Evolutionary conservation across 2,329 filamentous ascomycete species (phyloP), one percentile per base, ranked within the genome.

Genomic region (Cytospora paraplurivora): DNA sequence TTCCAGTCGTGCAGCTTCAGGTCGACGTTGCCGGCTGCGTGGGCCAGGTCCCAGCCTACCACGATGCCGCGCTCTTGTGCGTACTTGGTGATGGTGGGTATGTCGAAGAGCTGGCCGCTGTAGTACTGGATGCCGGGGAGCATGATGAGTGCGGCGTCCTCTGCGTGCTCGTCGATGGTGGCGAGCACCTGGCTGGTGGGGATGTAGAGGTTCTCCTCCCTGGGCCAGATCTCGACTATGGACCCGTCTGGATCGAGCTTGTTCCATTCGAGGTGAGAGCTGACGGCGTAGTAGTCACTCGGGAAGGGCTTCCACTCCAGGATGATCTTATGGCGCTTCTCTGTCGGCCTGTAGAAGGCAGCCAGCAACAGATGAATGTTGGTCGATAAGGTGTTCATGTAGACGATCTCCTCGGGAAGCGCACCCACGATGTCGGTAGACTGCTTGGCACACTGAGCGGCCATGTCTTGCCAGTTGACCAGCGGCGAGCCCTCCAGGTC

Each of bases 81-180:
- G 76, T 93, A 83, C 1, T 82, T 82, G 0, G 93, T 97, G 74
- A 97, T 97, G 51, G 78, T 82, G 51, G 85, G 77, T 4, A 97
- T 93, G 74, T 97, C 92, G 69, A 97, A 90, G 62, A 90, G 85
- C 74, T 97, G 93, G 61, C 93, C 93, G 0, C 90, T 95, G 77
- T 96, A 97, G 79, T 93, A 97, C 73, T 97, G 93, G 50, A 97
- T 89, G 11, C 91, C 93, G 0, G 93, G 92, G 0, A 97, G 85
- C 5, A 97, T 83, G 0, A 97, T 77, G 10, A 97, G 76, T 1
- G 92, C 91, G 0, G 91, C 88, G 7, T 85, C 85, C 1, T 86
- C 81, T 53, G 89, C 90, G 72, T 97, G 88, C 64, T 86, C 78
- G 66, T 93, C 89, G 68, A 97, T 96, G 4, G 85, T 79, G 8